Conservation (phyloP, 2,329 filamentous ascomycete genomes). For the Cytospora mali region DNA sequence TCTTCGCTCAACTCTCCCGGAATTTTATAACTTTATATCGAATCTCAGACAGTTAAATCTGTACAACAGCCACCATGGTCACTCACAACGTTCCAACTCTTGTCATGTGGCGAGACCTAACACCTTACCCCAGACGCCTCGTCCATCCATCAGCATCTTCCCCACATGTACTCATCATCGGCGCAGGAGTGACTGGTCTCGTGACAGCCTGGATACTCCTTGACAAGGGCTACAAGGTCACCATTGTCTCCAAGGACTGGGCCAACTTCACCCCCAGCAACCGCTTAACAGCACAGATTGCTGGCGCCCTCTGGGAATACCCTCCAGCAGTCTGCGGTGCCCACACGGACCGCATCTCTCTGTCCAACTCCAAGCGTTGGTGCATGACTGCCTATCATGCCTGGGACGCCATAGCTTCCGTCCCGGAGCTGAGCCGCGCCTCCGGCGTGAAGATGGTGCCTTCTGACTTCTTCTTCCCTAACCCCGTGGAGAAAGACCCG, state of each 20-base stretch:
- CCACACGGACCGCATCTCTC: constrained; percentile 44
- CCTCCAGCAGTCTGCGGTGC: constrained; percentile 49
- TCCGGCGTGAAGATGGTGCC: constrained; percentile 44
- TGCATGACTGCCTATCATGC: constrained; percentile 46
- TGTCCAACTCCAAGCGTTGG: constrained; percentile 45
- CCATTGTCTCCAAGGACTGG: constrained; percentile 48
- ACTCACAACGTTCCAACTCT: constrained; percentile 19
- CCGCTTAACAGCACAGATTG: constrained; percentile 50
- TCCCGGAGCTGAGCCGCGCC: constrained; percentile 36
- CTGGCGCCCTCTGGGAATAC: constrained; percentile 50
- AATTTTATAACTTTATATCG: no score
- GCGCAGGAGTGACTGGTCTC: constrained; percentile 33
- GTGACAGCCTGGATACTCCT: constrained; percentile 46
- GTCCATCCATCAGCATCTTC: constrained; percentile 17
- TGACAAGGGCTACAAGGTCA: constrained; percentile 48
- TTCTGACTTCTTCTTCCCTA: constrained; percentile 45
- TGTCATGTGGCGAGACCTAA: constrained; percentile 27
- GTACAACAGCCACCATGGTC: constrained; percentile 15
- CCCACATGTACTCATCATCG: constrained; percentile 24
- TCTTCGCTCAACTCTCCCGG: no score
- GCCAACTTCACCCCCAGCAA: constrained; percentile 37
- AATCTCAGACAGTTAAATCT: background rate
- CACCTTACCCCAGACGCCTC: constrained; percentile 24
- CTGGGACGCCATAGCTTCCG: constrained; percentile 44
- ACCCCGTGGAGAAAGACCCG: constrained; percentile 38